Base-by-base conservation (phyloP, 2,329 filamentous ascomycete species). In the Drechslera avenae region DNA sequence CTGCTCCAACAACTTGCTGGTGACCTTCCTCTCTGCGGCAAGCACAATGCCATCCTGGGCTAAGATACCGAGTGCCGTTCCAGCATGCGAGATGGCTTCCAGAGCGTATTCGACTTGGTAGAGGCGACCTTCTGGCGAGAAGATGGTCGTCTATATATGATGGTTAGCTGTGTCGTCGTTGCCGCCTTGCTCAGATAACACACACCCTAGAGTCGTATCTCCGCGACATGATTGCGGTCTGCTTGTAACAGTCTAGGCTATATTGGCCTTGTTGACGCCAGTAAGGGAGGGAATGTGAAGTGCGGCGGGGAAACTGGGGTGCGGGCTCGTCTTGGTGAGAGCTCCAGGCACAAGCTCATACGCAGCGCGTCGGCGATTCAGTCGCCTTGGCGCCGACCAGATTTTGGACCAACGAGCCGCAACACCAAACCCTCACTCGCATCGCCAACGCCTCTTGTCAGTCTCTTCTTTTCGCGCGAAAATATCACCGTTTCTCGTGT, bases 71-170 rank as follows among this genome's bases (percentile, higher is more conserved):
- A 99, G 87, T 62, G 94, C 94, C 41, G 94, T 99, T 66, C 94
- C 94, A 64, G 94, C 94, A 71, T 99, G 94, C 63, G 94, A 99
- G 73, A 99, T 99, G 73, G 94, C 94, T 78, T 99, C 94, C 44
- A 99, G 86, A 19, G 94, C 95, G 83, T 99, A 99, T 85, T 99
- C 94, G 69, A 99, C 94, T 79, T 99, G 94, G 78, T 99, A 99
- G 56, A 99, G 85, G 72, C 94, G 92, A 60, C 94, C 94, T 81
- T 99, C 94, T 54, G 94, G 94, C 55, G 94, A 99, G 86, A 99
- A 99, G 84, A 99, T 99, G 75, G 94, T 99, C 68, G 94, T 99
- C 92, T 96, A 68, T 17, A 48, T 42, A 42, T 36, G 19, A 42
- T 36, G 19, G 65, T 69, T 65, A 68, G 68, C 59, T 33, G 49